These are phyloP conservation scores for Onygenales sp. DNA, from an alignment of 2,329 filamentous ascomycete species.

Conservation along the genomic window DNA sequence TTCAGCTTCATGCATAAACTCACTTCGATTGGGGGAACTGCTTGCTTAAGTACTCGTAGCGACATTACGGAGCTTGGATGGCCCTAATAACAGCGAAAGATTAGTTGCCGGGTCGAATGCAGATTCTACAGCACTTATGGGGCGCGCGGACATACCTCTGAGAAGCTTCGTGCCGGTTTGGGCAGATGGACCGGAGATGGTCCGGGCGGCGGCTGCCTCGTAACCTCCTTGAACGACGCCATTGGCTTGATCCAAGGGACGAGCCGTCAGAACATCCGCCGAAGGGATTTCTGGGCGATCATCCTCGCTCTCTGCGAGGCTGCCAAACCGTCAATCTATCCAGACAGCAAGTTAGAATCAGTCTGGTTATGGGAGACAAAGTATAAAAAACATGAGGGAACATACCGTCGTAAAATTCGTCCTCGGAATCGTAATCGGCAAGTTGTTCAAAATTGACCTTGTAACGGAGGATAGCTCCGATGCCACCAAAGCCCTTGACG, in stretches of 20 bases:
- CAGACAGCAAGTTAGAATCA: constrained; percentile 1
- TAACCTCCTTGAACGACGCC: constrained; percentile 21
- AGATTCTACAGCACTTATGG: background rate
- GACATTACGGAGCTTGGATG: constrained; percentile 35
- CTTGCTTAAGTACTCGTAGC: constrained; percentile 15
- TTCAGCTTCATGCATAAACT: background rate
- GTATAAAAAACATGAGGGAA: background rate
- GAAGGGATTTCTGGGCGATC: constrained; percentile 52
- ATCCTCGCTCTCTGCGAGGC: constrained; percentile 79
- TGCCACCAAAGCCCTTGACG: constrained; percentile 98
- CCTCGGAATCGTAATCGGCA: constrained; percentile 79
- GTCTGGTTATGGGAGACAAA: background rate
- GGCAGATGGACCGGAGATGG: constrained; percentile 19
- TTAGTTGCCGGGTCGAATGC: constrained; percentile 1
- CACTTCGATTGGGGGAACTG: background rate
- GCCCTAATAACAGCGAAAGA: constrained; percentile 18
- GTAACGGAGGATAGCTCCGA: constrained; percentile 94
- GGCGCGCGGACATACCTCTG: constrained; percentile 22
- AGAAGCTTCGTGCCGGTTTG: constrained; percentile 28
- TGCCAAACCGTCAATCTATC: constrained; percentile 77
- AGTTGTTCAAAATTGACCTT: constrained; percentile 99
- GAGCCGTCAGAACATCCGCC: constrained; percentile 47
- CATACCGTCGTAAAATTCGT: constrained; percentile 76
- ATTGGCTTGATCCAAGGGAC: constrained; percentile 31
- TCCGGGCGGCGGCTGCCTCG: constrained; percentile 23